Evolutionary conservation across 805 yeast species (phyloP).

Genomic region (Wickerhamiella dianesei): DNA sequence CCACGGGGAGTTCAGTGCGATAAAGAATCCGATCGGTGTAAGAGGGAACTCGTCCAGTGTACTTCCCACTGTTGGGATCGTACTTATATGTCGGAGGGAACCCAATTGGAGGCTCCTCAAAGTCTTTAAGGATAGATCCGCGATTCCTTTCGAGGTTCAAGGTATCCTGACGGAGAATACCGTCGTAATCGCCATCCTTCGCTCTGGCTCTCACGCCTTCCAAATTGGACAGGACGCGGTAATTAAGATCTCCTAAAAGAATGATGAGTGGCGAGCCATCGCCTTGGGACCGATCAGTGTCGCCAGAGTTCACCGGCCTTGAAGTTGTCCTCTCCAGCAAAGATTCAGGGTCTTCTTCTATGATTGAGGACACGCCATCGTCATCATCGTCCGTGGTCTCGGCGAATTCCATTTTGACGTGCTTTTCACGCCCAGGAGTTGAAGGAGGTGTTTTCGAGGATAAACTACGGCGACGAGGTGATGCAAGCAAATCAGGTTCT

Average conservation of each 20-base stretch:
- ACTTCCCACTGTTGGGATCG: constrained; percentile 18
- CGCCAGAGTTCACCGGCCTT: background rate
- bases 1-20: constrained; percentile 19
- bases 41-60: constrained; percentile 35
- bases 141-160: constrained; percentile 27
- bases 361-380: background rate
- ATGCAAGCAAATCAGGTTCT: background rate
- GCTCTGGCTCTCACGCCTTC: constrained; percentile 24
- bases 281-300: background rate
- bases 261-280: constrained; percentile 18
- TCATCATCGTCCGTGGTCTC: background rate
- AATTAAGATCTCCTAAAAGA: constrained; percentile 44
- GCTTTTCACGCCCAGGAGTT: background rate
- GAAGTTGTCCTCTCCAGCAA: background rate
- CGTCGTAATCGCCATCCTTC: constrained; percentile 22
- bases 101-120: constrained; percentile 33
- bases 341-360: background rate
- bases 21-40: constrained; percentile 46
- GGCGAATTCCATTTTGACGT: background rate
- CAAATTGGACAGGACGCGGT: constrained; percentile 34
- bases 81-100: constrained; percentile 47
- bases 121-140: constrained; percentile 31
- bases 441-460: background rate
- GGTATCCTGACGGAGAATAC: constrained; percentile 33
- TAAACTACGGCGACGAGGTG: background rate